A percentile compares a stretch with the other conserved stretches of the same genome.
Conservation (phyloP, 805 yeast genomes). For the Yamadazyma akitaensis region DNA sequence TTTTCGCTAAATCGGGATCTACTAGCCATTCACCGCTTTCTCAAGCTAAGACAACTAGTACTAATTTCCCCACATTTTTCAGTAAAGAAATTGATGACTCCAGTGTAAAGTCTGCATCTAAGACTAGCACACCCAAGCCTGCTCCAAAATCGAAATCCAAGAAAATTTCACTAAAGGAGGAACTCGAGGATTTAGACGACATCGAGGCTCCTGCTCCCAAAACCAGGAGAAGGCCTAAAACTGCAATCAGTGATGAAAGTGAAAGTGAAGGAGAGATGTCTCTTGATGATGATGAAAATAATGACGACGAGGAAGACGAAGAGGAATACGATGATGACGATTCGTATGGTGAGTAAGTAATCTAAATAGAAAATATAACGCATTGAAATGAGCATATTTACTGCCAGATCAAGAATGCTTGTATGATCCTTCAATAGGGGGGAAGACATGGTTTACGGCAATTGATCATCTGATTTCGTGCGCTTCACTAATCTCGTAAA, state of each 20-base stretch:
- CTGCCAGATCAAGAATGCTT: background rate
- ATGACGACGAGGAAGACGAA: conserved; percentile 1
- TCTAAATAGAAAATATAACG: background rate
- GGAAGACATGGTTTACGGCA: background rate
- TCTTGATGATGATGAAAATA: conserved; percentile 3
- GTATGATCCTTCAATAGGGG: too few relatives aligned
- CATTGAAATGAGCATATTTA: background rate
- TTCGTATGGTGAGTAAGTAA: conserved; percentile 4
- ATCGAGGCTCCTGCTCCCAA: conserved; percentile 3
- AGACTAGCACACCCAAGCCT: conserved; percentile 1
- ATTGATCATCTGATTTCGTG: conserved; percentile 1
- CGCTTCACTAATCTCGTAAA: conserved; percentile 5
- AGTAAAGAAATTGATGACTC: background rate
- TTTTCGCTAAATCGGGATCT: conserved; percentile 16
- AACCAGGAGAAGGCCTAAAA: conserved; percentile 9
- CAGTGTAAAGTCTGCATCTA: background rate
- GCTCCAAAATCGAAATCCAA: conserved; percentile 4
- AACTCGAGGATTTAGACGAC: conserved; percentile 22
- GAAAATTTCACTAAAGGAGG: conserved; percentile 17
- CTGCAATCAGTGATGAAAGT: conserved; percentile 4
- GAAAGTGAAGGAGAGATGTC: conserved; percentile 5
- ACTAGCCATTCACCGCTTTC: conserved; percentile 9
- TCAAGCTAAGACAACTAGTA: background rate
- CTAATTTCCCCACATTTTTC: background rate
- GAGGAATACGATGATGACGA: conserved; percentile 1